Evolutionary conservation across 2,329 filamentous ascomycete species (phyloP), one percentile per base, ranked within the genome.

Genomic region (Paraphaeosphaeria minitans): DNA sequence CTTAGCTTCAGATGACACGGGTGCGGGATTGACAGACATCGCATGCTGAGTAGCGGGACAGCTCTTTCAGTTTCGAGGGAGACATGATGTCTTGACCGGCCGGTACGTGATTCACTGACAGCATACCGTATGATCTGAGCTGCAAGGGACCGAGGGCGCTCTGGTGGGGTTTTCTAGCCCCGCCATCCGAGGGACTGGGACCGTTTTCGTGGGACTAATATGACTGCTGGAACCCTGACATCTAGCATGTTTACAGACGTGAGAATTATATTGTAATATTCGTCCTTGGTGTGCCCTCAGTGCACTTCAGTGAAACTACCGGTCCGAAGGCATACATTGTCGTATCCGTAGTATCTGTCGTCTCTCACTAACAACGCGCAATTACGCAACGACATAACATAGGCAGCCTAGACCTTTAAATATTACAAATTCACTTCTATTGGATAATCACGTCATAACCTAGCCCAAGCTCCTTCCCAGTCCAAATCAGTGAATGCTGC

Each of bases 11-110:
- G 37, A 22, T 39, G 24, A 41, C 3, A 41, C 4, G 8, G 4
- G 48, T 24, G 2, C 14, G n/a, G 19, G n/a, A 19, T 10, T 2
- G 24, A 33, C 70, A 49, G 62, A 75, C 73, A 59, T 76, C 73
- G 46, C 72, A 75, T 43, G 72, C 73, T 51, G 73, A 69, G 43
- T 76, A 75, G 33, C 64, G 66, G 19, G 66, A 69, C n/a, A 76
- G 46, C 41, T 72, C 66, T 54, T 67, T 69, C 72, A 72, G 74
- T 42, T 53, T 71, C 7, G 65, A 61, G 16, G 68, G 62, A 2
- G 68, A 60, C 71, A 73, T 73, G 19, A 16, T 63, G 19, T 13
- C 19, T 22, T 22, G 19, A 43, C 7, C 7, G n/a, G n/a, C n/a
- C n/a, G n/a, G n/a, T 43, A 19, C 41, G n/a, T 9, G 7, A 22